These are phyloP conservation scores for Prunus fruticosa DNA, from an alignment of 306 rosid species.

Conservation along the genomic window DNA sequence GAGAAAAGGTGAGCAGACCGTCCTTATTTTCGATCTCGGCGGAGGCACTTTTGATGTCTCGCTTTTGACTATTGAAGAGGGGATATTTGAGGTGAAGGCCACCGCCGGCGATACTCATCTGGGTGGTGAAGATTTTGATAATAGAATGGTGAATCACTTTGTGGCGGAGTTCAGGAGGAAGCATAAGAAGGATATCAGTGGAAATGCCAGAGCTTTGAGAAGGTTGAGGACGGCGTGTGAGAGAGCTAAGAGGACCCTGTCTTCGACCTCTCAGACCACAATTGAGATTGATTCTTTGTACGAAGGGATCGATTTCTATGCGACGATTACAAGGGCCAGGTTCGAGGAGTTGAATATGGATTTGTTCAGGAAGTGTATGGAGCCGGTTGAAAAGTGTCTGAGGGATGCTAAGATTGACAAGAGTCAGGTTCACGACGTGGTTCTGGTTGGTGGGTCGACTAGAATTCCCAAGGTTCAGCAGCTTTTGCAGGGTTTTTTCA, in stretches of 20 bases:
- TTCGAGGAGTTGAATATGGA: conserved; percentile 81
- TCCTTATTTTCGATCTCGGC: conserved; percentile 69
- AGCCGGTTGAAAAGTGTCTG: conserved; percentile 79
- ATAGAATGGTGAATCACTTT: conserved; percentile 77
- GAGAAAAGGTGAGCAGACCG: conserved; percentile 67
- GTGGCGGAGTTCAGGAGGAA: conserved; percentile 60
- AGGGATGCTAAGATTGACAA: conserved; percentile 71
- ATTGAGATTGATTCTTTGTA: conserved; percentile 75
- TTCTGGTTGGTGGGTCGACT: conserved; percentile 80
- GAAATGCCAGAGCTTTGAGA: conserved; percentile 68
- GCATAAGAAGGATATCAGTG: conserved; percentile 70
- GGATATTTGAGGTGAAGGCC: conserved; percentile 84
- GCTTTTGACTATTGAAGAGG: conserved; percentile 61
- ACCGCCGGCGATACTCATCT: conserved; percentile 83
- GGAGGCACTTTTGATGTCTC: conserved; percentile 88
- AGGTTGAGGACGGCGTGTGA: conserved; percentile 78
- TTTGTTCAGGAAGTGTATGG: conserved; percentile 78
- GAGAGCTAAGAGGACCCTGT: conserved; percentile 68
- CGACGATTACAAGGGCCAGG: conserved; percentile 72
- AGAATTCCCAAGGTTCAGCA: conserved; percentile 77
- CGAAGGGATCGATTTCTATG: conserved; percentile 76
- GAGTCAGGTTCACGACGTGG: conserved; percentile 62
- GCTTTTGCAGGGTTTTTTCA: conserved; percentile 68
- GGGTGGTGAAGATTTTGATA: conserved; percentile 87
- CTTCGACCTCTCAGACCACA: conserved; percentile 65